Conservation (phyloP, 2,329 filamentous ascomycete species). For the Penicillium sp. region DNA sequence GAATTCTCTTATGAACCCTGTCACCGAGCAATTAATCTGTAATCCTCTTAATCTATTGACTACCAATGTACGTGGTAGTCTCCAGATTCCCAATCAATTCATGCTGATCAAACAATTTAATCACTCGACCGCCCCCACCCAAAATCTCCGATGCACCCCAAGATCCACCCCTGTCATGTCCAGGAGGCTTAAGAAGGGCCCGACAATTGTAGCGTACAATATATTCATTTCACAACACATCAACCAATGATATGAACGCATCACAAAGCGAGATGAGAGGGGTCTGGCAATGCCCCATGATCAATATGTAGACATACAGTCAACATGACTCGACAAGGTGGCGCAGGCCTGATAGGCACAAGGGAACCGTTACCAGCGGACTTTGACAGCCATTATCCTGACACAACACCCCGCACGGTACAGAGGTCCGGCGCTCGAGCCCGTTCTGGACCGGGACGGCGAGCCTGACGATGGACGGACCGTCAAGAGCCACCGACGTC, state of each 20-base stretch:
- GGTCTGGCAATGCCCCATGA: neutral
- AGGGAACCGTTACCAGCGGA: neutral
- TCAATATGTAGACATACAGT: neutral
- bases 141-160: conserved; percentile 3
- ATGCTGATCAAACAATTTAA: conserved; percentile 3
- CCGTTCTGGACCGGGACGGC: neutral
- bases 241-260: neutral
- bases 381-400: neutral
- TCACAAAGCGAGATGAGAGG: neutral
- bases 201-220: neutral
- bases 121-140: conserved; percentile 2
- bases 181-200: neutral
- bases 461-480: neutral
- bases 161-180: conserved; percentile 3
- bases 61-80: neutral
- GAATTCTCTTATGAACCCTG: neutral
- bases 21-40: neutral
- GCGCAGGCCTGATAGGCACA: neutral
- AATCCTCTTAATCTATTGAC: neutral
- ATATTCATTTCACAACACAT: neutral
- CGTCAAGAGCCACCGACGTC: neutral
- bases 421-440: neutral
- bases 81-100: neutral
- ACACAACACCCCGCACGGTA: neutral
- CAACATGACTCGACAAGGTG: neutral